phyloP scores from a whole-genome alignment of 2,329 filamentous ascomycete genomes.

The Ascochyta fabae region DNA sequence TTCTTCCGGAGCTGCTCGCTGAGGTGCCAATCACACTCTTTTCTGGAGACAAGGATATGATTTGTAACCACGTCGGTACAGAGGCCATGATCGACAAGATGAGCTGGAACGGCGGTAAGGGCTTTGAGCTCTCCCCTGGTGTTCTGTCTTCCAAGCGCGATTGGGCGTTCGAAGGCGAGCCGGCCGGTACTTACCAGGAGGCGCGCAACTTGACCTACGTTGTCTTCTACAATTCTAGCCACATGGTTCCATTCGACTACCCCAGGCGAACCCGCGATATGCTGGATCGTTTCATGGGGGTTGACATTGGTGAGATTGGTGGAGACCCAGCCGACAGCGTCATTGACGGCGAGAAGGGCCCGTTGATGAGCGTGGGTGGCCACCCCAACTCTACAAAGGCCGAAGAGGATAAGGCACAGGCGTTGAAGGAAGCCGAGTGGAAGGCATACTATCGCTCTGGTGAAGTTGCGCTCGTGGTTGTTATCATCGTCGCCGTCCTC shows the following conservation, averaged over 20 bases:
- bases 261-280: conserved; percentile 88
- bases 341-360: conserved; percentile 84
- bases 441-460: conserved; percentile 87
- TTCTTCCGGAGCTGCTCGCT: conserved; percentile 79
- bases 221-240: conserved; percentile 91
- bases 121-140: conserved; percentile 86
- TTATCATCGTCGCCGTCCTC: conserved; percentile 71
- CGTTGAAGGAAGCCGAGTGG: conserved; percentile 86
- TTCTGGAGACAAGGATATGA: conserved; percentile 90
- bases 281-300: conserved; percentile 94
- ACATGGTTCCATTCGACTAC: conserved; percentile 98
- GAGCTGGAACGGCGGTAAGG: conserved; percentile 88
- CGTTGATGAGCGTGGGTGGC: conserved; percentile 77
- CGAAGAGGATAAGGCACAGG: conserved; percentile 72
- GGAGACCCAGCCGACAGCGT: conserved; percentile 78
- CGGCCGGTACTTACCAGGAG: conserved; percentile 90
- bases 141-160: conserved; percentile 90
- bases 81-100: conserved; percentile 89
- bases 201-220: conserved; percentile 96
- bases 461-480: conserved; percentile 82
- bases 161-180: conserved; percentile 90
- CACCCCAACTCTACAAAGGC: conserved; percentile 72
- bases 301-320: conserved; percentile 89
- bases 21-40: conserved; percentile 84
- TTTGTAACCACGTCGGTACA: conserved; percentile 96